Evolutionary conservation across 225 moss, liverwort and hornwort genomes (phyloP).

Genomic region (Marchantia polymorpha): DNA sequence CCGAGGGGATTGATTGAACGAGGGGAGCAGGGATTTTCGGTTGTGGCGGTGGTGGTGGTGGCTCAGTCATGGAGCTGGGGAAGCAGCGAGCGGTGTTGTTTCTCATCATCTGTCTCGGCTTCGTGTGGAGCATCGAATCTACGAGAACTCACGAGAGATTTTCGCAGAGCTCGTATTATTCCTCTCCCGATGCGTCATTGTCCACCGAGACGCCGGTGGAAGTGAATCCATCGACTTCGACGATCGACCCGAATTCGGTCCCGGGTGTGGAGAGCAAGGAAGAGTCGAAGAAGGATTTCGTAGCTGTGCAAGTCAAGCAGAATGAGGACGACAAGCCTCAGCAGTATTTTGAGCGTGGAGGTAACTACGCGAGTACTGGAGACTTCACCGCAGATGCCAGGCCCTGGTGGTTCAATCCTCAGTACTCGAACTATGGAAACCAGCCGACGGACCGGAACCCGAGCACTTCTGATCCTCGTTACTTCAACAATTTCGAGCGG

Average conservation of each 20-base stretch:
- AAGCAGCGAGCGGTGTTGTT: neutral
- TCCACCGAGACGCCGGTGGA: neutral
- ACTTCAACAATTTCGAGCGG: slow-evolving; percentile 8
- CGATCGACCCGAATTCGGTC: neutral
- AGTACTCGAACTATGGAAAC: slow-evolving; percentile 19
- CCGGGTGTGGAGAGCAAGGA: slow-evolving; percentile 12
- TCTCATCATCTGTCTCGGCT: neutral
- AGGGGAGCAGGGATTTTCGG: neutral
- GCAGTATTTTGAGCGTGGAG: slow-evolving; percentile 12
- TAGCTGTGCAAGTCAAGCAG: neutral
- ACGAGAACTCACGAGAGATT: slow-evolving; percentile 34
- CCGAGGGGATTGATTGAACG: neutral
- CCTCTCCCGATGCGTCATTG: neutral
- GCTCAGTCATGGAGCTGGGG: neutral
- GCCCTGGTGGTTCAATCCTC: slow-evolving; percentile 44
- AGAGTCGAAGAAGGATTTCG: neutral
- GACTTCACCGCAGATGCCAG: slow-evolving; percentile 32
- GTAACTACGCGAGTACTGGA: neutral
- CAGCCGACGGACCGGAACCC: neutral
- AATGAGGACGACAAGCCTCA: neutral
- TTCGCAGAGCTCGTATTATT: slow-evolving; percentile 26
- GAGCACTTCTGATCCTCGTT: neutral
- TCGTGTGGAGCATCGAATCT: slow-evolving; percentile 9
- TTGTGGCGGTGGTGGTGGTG: neutral
- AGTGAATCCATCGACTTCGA: neutral